Percentiles rank a stretch among this genome's conserved stretches.
Evolutionary conservation across 495 filamentous ascomycete genomes (phyloP).

Genomic region (Mytilinidion resinicola): DNA sequence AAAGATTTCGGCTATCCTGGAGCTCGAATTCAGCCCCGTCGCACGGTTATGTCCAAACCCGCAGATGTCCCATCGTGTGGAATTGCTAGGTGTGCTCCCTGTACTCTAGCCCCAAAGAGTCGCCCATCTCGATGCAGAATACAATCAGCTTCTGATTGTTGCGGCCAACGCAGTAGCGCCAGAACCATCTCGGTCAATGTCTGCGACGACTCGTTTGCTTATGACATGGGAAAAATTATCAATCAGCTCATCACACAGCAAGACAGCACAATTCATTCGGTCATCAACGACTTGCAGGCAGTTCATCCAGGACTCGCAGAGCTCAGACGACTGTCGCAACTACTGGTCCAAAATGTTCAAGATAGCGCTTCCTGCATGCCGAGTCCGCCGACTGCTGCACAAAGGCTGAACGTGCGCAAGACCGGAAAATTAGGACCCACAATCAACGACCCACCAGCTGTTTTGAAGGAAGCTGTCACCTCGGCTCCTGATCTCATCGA

Average conservation of each 20-base stretch:
- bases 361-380: not conserved
- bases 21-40: slow-evolving; percentile 14
- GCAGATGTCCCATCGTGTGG: too few relatives aligned
- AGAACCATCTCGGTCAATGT: too few relatives aligned
- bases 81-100: too few relatives aligned
- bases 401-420: slow-evolving; percentile 21
- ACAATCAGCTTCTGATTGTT: not conserved
- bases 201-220: slow-evolving; percentile 24
- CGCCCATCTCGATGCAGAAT: not conserved
- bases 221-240: slow-evolving; percentile 23
- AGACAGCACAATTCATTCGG: slow-evolving; percentile 19
- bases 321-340: slow-evolving; percentile 25
- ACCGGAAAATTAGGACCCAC: slow-evolving; percentile 20
- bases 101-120: not conserved
- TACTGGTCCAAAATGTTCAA: slow-evolving; percentile 13
- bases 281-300: slow-evolving; percentile 24
- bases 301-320: slow-evolving; percentile 13
- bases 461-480: slow-evolving; percentile 10
- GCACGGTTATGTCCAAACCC: not conserved
- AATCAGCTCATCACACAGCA: slow-evolving; percentile 29
- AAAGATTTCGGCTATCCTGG: slow-evolving; percentile 25
- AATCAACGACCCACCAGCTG: slow-evolving; percentile 15
- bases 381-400: slow-evolving; percentile 16
- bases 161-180: too few relatives aligned
- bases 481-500: slow-evolving; percentile 19